Percentiles rank a stretch among this genome's conserved stretches.
Evolutionary conservation across 257 asterid genomes (phyloP).

Genomic region (Osmanthus fragrans): DNA sequence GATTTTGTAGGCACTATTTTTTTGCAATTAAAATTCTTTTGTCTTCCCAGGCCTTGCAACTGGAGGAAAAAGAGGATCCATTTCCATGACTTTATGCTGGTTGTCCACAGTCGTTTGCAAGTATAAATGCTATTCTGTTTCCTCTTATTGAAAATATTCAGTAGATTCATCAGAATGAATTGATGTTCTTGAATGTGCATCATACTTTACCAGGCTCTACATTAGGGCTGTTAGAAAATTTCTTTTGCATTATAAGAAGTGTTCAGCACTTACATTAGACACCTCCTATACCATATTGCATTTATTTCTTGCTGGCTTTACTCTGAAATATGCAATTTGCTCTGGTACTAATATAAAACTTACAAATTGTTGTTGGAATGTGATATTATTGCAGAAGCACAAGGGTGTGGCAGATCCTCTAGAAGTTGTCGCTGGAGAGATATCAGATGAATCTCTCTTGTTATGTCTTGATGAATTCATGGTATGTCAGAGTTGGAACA

Average conservation of each 20-base stretch:
- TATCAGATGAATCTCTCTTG: slow-evolving; percentile 80
- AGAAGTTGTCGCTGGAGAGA: slow-evolving; percentile 90
- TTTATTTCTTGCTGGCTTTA: neutral
- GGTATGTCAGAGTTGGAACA: slow-evolving; percentile 42
- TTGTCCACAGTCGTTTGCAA: slow-evolving; percentile 43
- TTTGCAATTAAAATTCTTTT: neutral
- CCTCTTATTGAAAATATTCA: slow-evolving; percentile 12
- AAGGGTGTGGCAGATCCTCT: slow-evolving; percentile 87
- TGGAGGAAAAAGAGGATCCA: slow-evolving; percentile 58
- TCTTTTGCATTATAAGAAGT: slow-evolving; percentile 9
- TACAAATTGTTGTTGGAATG: neutral
- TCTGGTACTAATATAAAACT: neutral
- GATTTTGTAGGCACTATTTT: neutral
- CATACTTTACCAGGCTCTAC: slow-evolving; percentile 8
- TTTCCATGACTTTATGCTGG: slow-evolving; percentile 51
- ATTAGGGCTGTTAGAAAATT: slow-evolving; percentile 13
- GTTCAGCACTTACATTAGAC: neutral
- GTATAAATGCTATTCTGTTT: slow-evolving; percentile 23
- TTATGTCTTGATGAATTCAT: slow-evolving; percentile 94
- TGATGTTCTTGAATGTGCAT: slow-evolving; percentile 11
- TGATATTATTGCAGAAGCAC: slow-evolving; percentile 66
- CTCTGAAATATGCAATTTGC: neutral
- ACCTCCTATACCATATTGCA: neutral
- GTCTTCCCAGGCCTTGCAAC: slow-evolving; percentile 36
- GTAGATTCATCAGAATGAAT: slow-evolving; percentile 4